Evolutionary conservation across 73 alveolate species (phyloP), one percentile per base, ranked within the genome.

Genomic region (Paraurostyla sp.): DNA sequence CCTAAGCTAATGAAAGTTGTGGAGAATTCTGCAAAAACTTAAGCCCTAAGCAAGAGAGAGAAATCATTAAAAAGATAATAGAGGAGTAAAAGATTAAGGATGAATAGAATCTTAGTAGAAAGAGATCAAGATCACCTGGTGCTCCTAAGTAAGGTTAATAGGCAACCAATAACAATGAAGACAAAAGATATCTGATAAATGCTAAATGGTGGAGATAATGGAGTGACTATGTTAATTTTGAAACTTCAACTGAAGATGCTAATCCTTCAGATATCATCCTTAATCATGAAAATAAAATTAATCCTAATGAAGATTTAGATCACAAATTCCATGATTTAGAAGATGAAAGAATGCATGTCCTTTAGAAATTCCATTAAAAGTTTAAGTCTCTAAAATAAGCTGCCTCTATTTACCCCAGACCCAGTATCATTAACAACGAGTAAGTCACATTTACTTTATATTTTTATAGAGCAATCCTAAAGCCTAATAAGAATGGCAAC

Each of bases 121-220:
- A 46, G 57, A 42, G 86, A 73, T 73, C 86, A 13, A 43, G 86
- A 45, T 73, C 86, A 13, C 86, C 86, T 3, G 51, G 52, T 25
- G 58, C 22, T 60, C 15, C 23, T 25, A 60, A 60, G 22, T 9
- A 9, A 16, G 13, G 13, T 45, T 29, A 45, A 13, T 33, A 18
- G 45, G 16, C 4, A 33, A 16, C 9, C 6, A 7, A 48, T 6
- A 16, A 23, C 7, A 40, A 35, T 3, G 71, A 38, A 1, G 81
- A 81, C 51, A 81, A 81, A 42, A 81, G 40, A 60, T 81, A 81
- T 29, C n/a, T 81, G 4, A 60, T 81, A 1, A 56, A 56, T 57
- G 91, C 91, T 45, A 81, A 81, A 57, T 81, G 91, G 91, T 81
- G 91, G 91, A 56, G 91, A 35, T 25, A 11, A n/a, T 81, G 91